Evolutionary conservation across 2,329 filamentous ascomycete genomes (phyloP).

Genomic region (Sporothrix protearum): DNA sequence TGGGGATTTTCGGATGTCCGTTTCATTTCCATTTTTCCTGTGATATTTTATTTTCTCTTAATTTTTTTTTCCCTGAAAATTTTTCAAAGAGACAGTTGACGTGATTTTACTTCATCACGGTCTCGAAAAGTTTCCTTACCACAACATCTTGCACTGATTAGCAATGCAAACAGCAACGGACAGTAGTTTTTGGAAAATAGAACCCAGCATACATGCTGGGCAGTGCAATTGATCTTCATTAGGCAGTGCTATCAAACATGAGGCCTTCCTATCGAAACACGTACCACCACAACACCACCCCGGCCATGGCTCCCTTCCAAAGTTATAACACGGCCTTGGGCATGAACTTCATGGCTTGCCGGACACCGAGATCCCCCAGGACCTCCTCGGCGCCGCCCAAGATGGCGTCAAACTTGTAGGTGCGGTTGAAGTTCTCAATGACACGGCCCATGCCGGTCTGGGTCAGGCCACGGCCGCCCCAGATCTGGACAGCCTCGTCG

Average conservation of each 20-base stretch:
- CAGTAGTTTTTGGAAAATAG: no score
- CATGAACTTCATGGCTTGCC: constrained; percentile 80
- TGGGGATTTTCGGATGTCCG: no score
- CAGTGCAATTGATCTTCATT: neutral
- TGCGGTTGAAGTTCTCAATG: constrained; percentile 80
- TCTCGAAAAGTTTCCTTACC: no score
- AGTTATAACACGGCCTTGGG: constrained; percentile 77
- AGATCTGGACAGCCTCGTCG: constrained; percentile 80
- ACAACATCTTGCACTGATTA: no score
- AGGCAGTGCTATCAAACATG: neutral
- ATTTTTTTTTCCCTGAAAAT: no score
- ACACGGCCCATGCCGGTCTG: constrained; percentile 78
- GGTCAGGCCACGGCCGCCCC: constrained; percentile 76
- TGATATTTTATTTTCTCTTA: no score
- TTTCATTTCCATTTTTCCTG: no score
- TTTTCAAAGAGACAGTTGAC: no score
- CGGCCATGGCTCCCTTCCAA: no score
- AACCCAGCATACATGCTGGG: no score
- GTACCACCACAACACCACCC: neutral
- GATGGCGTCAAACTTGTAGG: constrained; percentile 77
- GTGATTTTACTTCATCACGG: no score
- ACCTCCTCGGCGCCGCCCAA: constrained; percentile 82
- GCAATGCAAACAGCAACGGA: no score
- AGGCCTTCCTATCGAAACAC: constrained; percentile 4
- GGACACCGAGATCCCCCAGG: constrained; percentile 72